Evolutionary conservation across 768 basidiomycete genomes (phyloP), one percentile per base, ranked within the genome.

Genomic region (Mycena filopes): DNA sequence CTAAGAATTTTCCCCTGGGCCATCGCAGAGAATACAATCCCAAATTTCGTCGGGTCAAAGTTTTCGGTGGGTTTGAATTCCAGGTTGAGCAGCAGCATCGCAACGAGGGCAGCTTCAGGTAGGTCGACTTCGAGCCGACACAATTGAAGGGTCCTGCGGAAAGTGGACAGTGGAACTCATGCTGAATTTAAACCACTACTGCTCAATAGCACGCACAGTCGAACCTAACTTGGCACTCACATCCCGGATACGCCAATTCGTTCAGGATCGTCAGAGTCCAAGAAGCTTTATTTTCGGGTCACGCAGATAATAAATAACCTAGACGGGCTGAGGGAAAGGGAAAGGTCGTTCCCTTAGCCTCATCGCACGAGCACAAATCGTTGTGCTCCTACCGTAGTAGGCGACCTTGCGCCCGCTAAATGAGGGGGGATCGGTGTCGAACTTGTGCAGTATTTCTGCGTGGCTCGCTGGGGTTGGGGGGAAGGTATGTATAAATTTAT

Each of bases 71-170:
- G 53, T 4, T 21, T 47, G 33, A 62, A 12, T 2, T 62, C 60
- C 18, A 62, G 26, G 3, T 54, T 23, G 5, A 36, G 29, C 11
- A 62, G 25, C 21, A 55, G 9, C 43, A 62, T 54, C 16, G 60
- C 53, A 11, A 46, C 18, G 29, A 62, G 16, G 7, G 51, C 28
- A 62, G 18, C 43, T 62, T 50, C 18, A 41, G 23, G 12, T 25
- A 55, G 1, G 25, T 53, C 33, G 55, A n/a, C 36, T 47, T 62
- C 8, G n/a, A 29, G 26, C 53, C 53, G 16, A 48, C 61, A 23
- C 61, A 63, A 18, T 46, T 47, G 53, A 63, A 63, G 10, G 61
- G 51, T 4, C 61, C 61, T 63, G 10, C 4, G 23, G 0, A 28
- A 23, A 42, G 25, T 7, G 41, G 23, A 42, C 47, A 10, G 21